These are phyloP conservation scores for Alternaria triticina DNA, from an alignment of 2,329 filamentous ascomycete genomes.

Conservation along the genomic window DNA sequence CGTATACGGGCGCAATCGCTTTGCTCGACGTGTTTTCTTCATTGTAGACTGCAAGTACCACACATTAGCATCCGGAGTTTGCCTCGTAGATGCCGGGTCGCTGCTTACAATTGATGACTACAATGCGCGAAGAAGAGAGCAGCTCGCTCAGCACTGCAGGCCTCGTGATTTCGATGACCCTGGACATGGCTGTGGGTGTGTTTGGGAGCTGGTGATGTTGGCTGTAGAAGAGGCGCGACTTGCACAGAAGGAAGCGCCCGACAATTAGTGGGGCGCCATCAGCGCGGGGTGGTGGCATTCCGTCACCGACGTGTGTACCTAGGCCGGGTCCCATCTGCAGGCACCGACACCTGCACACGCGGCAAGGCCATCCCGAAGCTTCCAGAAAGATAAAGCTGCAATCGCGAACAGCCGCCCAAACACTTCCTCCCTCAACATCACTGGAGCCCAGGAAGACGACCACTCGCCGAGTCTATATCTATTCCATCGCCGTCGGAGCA, in stretches of 20 bases:
- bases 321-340: conserved; percentile 9
- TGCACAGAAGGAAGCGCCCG: conserved; percentile 14
- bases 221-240: conserved; percentile 26
- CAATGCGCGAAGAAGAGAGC: conserved; percentile 77
- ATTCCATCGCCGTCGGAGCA: background rate
- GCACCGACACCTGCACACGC: conserved; percentile 22
- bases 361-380: conserved; percentile 25
- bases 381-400: conserved; percentile 26
- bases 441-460: background rate
- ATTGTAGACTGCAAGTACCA: conserved; percentile 72
- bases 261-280: conserved; percentile 19
- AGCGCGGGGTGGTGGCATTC: conserved; percentile 23
- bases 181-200: conserved; percentile 49
- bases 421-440: background rate
- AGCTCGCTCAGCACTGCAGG: conserved; percentile 55
- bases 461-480: background rate
- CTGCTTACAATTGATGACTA: conserved; percentile 86
- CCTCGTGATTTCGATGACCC: conserved; percentile 53
- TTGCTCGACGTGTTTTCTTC: conserved; percentile 88
- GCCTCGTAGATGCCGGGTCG: conserved; percentile 14
- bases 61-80: conserved; percentile 32
- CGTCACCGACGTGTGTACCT: conserved; percentile 17
- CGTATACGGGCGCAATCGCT: conserved; percentile 81
- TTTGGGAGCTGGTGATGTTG: conserved; percentile 3
- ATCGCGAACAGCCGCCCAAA: background rate